Conservation (phyloP, 2,329 filamentous ascomycete genomes). For the Podosphaera leucotricha region DNA sequence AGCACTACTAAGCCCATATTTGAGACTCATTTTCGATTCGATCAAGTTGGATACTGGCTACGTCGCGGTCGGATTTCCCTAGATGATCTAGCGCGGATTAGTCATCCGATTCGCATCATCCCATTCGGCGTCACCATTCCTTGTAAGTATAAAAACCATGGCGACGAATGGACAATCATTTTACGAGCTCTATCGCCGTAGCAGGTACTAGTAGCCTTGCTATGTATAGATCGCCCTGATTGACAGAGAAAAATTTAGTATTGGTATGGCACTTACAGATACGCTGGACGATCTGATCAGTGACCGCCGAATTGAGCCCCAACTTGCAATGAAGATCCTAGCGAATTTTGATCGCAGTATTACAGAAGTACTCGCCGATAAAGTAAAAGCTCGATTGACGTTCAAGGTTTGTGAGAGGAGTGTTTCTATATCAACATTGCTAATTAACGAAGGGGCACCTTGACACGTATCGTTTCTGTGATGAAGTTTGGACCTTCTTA, state of each 20-base stretch:
- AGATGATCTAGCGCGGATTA: not conserved
- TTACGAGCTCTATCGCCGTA: constrained; percentile 96
- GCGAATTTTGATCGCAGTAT: constrained; percentile 88
- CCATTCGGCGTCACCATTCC: constrained; percentile 2
- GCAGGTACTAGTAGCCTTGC: constrained; percentile 46
- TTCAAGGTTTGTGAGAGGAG: constrained; percentile 52
- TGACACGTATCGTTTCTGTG: constrained; percentile 96
- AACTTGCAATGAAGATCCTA: constrained; percentile 96
- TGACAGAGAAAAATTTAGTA: constrained; percentile 29
- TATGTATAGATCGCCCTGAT: constrained; percentile 12
- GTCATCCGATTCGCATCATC: not conserved
- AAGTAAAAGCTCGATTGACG: constrained; percentile 69
- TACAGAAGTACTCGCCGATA: constrained; percentile 73
- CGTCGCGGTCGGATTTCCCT: not conserved
- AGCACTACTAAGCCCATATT: constrained; percentile 45
- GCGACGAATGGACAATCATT: constrained; percentile 31
- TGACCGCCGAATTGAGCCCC: constrained; percentile 83
- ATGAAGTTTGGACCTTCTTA: constrained; percentile 98
- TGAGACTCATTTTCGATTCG: constrained; percentile 38
- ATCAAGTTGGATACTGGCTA: not conserved
- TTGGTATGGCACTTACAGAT: constrained; percentile 82
- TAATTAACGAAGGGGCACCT: constrained; percentile 49
- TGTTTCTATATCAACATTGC: constrained; percentile 5
- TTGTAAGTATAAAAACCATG: constrained; percentile 17
- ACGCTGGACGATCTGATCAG: constrained; percentile 94